These are phyloP conservation scores for Fraxinus platypoda DNA, from an alignment of 305 asterid species.

Conservation along the genomic window DNA sequence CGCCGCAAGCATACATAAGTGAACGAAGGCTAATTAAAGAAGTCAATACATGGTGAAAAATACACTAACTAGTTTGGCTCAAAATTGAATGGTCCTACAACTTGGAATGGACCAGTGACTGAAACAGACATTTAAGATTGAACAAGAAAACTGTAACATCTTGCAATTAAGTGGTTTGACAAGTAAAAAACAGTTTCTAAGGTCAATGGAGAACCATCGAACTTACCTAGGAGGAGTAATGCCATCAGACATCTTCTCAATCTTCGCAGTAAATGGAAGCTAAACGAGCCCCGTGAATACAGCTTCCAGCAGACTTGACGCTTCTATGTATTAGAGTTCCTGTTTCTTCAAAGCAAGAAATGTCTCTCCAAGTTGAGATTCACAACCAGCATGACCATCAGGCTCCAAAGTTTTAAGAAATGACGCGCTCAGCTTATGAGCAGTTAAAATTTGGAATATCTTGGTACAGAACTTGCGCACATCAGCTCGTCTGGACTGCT, in stretches of 20 bases:
- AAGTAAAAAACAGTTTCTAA: not conserved
- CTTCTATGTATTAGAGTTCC: conserved; percentile 8
- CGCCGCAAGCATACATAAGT: not conserved
- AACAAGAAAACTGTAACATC: not conserved
- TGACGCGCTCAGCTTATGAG: conserved; percentile 30
- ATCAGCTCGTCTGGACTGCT: conserved; percentile 75
- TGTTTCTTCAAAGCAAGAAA: conserved; percentile 56
- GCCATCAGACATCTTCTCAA: not conserved
- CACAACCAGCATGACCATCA: conserved; percentile 54
- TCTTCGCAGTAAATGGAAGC: not conserved
- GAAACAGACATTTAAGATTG: not conserved
- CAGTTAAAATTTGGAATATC: conserved; percentile 61
- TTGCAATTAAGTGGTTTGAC: not conserved
- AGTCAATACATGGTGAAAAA: not conserved
- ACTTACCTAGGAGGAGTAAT: conserved; percentile 2
- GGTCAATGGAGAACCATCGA: not conserved
- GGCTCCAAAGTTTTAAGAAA: conserved; percentile 63
- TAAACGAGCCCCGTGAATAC: not conserved
- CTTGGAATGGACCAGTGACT: not conserved
- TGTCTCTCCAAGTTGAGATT: conserved; percentile 60
- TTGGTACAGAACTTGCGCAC: conserved; percentile 84
- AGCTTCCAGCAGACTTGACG: not conserved
- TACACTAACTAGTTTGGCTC: not conserved
- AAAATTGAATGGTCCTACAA: conserved; percentile 32
- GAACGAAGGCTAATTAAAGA: not conserved